These are phyloP conservation scores for Euphorbia corollata DNA, from an alignment of 441 rosid species.

Conservation along the genomic window DNA sequence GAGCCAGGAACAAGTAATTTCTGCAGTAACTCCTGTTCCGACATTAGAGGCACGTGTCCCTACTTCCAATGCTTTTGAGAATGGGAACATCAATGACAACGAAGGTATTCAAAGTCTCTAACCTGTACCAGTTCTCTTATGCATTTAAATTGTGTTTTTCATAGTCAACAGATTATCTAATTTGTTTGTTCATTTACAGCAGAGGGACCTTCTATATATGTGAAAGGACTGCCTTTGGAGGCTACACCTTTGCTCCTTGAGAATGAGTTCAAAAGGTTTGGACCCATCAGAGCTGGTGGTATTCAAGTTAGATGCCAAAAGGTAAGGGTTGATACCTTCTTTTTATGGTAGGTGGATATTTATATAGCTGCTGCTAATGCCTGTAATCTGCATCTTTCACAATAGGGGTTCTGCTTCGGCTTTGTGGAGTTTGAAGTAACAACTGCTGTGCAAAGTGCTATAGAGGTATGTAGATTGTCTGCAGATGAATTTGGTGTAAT, in stretches of 20 bases:
- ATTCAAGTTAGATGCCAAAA: slow-evolving; percentile 65
- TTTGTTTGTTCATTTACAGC: slow-evolving; percentile 27
- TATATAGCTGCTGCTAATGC: slow-evolving; percentile 8
- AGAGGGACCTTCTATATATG: slow-evolving; percentile 71
- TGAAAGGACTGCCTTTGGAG: slow-evolving; percentile 63
- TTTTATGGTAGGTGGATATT: slow-evolving; percentile 11
- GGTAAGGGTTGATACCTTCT: slow-evolving; percentile 25
- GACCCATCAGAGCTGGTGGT: slow-evolving; percentile 58
- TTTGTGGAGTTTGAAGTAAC: slow-evolving; percentile 79
- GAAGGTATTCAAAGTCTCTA: slow-evolving; percentile 37
- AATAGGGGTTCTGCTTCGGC: slow-evolving; percentile 72
- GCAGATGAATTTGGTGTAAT: background rate
- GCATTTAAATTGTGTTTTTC: background rate
- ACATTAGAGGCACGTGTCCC: slow-evolving; percentile 33
- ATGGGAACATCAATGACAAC: slow-evolving; percentile 45
- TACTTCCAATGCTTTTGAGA: slow-evolving; percentile 38
- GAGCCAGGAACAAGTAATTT: slow-evolving; percentile 43
- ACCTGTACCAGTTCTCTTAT: background rate
- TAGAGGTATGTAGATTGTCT: slow-evolving; percentile 44
- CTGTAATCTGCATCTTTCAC: slow-evolving; percentile 12
- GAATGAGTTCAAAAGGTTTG: slow-evolving; percentile 73
- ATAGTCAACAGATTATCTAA: slow-evolving; percentile 7
- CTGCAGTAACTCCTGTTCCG: slow-evolving; percentile 30
- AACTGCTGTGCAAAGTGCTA: slow-evolving; percentile 68
- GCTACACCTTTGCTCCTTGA: slow-evolving; percentile 54